Conservation (phyloP, 768 basidiomycete genomes). For the Hygrophorus pudorinus region DNA sequence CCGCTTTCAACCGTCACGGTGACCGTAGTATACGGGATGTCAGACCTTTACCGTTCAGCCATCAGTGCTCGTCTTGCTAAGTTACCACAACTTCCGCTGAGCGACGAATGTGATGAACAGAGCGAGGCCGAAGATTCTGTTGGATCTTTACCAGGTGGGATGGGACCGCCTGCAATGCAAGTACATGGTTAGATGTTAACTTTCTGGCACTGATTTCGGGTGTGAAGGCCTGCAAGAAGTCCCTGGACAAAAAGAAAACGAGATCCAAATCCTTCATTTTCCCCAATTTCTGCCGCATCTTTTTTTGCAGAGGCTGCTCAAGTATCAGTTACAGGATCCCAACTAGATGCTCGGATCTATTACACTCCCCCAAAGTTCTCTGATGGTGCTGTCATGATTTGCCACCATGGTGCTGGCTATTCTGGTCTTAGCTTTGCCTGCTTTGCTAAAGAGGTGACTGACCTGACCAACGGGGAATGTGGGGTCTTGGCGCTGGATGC, state of each 20-base stretch:
- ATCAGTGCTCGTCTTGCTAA: constrained; percentile 67
- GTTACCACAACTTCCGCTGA: constrained; percentile 47
- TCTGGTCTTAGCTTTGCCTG: constrained; percentile 85
- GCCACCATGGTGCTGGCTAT: constrained; percentile 94
- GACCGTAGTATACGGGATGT: constrained; percentile 33
- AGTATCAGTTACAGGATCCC: constrained; percentile 51
- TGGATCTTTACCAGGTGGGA: constrained; percentile 49
- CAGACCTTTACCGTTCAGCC: constrained; percentile 66
- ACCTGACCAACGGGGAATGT: constrained; percentile 53
- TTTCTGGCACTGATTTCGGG: constrained; percentile 12
- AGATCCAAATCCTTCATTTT: constrained; percentile 48
- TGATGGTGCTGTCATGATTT: constrained; percentile 67
- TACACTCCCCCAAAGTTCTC: constrained; percentile 59
- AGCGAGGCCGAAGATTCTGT: constrained; percentile 52
- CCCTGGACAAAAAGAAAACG: constrained; percentile 20
- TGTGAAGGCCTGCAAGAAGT: constrained; percentile 25
- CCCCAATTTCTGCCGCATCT: constrained; percentile 67
- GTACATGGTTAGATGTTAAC: constrained; percentile 18
- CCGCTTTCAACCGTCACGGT: background rate
- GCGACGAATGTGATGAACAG: constrained; percentile 30
- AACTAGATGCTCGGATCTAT: constrained; percentile 70
- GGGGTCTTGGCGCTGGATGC: constrained; percentile 81
- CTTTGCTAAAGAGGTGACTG: constrained; percentile 71
- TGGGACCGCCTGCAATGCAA: constrained; percentile 58
- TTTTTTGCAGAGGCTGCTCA: constrained; percentile 79